Evolutionary conservation across 352 stramenopile genomes (phyloP), one percentile per base, ranked within the genome.

Genomic region (Elongisporangium undulatum): DNA sequence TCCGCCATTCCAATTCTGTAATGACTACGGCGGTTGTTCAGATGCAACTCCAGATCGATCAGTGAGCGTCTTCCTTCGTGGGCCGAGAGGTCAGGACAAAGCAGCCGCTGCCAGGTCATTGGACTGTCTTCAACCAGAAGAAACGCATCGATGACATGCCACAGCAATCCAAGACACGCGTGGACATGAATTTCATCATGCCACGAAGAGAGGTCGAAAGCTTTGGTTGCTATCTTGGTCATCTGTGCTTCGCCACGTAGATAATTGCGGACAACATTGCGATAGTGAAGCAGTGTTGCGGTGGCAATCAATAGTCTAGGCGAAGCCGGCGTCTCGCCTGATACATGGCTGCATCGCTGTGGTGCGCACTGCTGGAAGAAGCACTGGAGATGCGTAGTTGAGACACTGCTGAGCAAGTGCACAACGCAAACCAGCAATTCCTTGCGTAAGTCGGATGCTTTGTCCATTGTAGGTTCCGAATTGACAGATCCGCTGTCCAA

Each of bases 371-470:
- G 60, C 2, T 63, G 59, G 39, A 85, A 90, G 56, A 87, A 85
- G 38, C 61, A 67, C 1, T 62, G 60, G 6, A 91, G 52, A 16
- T 82, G 70, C 20, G 56, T 24, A 0, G 54, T 72, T 8, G 79
- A 85, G 15, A 91, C 77, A 29, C 69, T 85, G 62, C 72, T 83
- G 12, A 91, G 63, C 24, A 91, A 58, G 51, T 91, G 79, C 2
- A 65, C 74, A 4, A 89, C 68, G 24, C 77, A 91, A n/a, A 84
- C 62, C 26, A 89, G 60, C 49, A 89, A 59, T 55, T 91, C 82
- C 51, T 85, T 88, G 29, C 76, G 67, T 2, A 89, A 69, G 45
- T 83, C 68, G 23, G 64, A 58, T 2, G 53, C 38, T 7, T 63
- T 69, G 4, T 66, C 48, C 10, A 12, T 59, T 45, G 13, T 8